Conservation (phyloP, 2,329 filamentous ascomycete genomes). For the Emergomyces africanus region DNA sequence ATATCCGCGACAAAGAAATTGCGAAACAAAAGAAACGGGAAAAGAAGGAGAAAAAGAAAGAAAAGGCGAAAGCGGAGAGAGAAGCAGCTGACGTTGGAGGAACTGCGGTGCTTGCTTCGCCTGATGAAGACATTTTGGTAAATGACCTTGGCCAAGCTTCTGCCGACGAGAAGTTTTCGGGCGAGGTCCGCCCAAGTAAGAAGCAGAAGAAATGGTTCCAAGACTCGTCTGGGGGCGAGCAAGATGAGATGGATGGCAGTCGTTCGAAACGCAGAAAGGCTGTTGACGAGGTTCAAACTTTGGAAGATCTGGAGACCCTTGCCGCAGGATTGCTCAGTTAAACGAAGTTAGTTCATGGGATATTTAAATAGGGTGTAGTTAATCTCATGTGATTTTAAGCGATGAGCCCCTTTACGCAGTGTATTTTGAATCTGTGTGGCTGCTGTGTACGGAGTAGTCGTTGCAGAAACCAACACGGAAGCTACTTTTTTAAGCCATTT, state of each 20-base stretch:
- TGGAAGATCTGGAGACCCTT: constrained; percentile 36
- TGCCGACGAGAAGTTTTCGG: constrained; percentile 12
- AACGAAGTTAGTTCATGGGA: constrained; percentile 1
- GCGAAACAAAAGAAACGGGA: constrained; percentile 58
- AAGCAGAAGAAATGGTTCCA: constrained; percentile 29
- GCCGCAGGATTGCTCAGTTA: constrained; percentile 31
- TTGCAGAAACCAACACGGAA: too few species aligned
- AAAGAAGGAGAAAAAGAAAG: constrained; percentile 35
- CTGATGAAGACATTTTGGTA: constrained; percentile 14
- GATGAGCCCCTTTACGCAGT: too few species aligned
- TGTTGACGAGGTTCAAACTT: constrained; percentile 29
- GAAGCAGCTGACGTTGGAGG: constrained; percentile 20
- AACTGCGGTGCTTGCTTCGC: constrained; percentile 22
- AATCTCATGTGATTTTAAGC: neutral
- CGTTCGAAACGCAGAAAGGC: constrained; percentile 12
- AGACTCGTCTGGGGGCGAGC: constrained; percentile 15
- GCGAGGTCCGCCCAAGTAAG: constrained; percentile 24
- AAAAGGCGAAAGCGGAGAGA: constrained; percentile 23
- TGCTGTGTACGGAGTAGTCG: too few species aligned
- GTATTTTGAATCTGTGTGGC: too few species aligned
- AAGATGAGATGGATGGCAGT: constrained; percentile 15
- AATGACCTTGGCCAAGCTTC: constrained; percentile 9
- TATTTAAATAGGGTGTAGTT: neutral
- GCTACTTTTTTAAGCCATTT: neutral
- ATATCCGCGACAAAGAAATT: constrained; percentile 69